These are phyloP conservation scores for Phytophthora cryptogea DNA, from an alignment of 352 stramenopile genomes.

Conservation along the genomic window DNA sequence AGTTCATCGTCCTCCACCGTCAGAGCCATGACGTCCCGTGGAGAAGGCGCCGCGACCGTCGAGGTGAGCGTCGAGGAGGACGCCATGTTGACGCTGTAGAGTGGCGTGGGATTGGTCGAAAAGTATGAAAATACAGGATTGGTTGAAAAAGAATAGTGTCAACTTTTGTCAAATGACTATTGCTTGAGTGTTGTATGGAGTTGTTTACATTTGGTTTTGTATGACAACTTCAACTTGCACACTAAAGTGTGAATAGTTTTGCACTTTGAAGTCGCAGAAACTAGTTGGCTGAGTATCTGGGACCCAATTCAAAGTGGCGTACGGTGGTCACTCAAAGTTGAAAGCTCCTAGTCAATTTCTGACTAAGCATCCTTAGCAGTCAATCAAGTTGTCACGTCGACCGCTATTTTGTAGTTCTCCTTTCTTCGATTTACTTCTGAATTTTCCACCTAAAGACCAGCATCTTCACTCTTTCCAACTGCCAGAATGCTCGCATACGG, in stretches of 20 bases:
- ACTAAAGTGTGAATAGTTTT: background rate
- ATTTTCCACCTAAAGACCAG: slow-evolving; percentile 12
- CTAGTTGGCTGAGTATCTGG: no score
- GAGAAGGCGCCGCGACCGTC: slow-evolving; percentile 2
- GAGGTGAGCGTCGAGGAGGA: slow-evolving; percentile 7
- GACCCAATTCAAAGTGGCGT: no score
- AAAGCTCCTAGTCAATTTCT: no score
- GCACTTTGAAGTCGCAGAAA: no score
- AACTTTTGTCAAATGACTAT: background rate
- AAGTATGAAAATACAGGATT: background rate
- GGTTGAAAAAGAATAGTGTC: background rate
- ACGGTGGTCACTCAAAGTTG: background rate
- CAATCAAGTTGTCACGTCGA: background rate
- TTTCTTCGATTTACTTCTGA: slow-evolving; percentile 23
- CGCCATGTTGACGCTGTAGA: slow-evolving; percentile 4
- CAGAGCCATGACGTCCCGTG: slow-evolving; percentile 1
- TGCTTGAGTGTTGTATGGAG: background rate
- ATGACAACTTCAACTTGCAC: slow-evolving; percentile 11
- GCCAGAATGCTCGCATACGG: slow-evolving; percentile 26
- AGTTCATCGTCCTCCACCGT: slow-evolving; percentile 19
- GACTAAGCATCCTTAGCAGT: background rate
- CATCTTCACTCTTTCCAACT: background rate
- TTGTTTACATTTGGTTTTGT: background rate
- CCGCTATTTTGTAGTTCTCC: background rate
- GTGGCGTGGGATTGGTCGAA: background rate